phyloP scores from a whole-genome alignment of 257 asterid genomes.

The Nicotiana tabacum region DNA sequence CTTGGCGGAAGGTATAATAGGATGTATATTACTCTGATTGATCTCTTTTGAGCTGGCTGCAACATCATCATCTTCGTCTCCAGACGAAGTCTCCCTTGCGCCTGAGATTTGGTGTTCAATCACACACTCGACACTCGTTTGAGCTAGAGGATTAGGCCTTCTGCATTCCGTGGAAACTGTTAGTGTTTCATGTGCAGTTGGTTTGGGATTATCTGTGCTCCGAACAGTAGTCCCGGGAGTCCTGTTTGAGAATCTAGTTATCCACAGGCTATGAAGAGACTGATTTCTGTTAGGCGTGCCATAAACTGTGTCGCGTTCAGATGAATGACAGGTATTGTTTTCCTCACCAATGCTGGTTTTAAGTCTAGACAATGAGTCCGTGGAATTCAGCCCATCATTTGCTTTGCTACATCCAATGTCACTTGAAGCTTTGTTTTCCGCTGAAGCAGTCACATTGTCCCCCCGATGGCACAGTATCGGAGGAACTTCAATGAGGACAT shows the following conservation, averaged over 20 bases:
- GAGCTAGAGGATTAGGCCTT: constrained; percentile 16
- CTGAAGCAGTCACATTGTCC: constrained; percentile 15
- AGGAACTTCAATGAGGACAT: constrained; percentile 10
- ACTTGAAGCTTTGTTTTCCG: constrained; percentile 21
- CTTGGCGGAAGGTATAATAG: constrained; percentile 16
- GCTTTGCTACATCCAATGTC: constrained; percentile 1
- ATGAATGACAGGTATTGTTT: constrained; percentile 14
- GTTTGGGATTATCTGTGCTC: constrained; percentile 22
- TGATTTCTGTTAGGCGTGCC: constrained; percentile 29
- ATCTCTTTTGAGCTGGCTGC: background rate
- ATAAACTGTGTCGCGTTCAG: background rate
- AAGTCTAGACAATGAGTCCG: constrained; percentile 19
- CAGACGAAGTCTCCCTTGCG: constrained; percentile 5
- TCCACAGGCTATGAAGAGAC: constrained; percentile 53
- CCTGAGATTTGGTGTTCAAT: constrained; percentile 18
- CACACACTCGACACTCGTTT: constrained; percentile 14
- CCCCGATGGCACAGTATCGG: constrained; percentile 8
- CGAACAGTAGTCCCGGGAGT: constrained; percentile 5
- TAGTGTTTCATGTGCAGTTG: constrained; percentile 13
- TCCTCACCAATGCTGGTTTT: constrained; percentile 12
- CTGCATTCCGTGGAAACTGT: constrained; percentile 8
- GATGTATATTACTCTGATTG: constrained; percentile 13
- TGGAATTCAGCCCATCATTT: constrained; percentile 12
- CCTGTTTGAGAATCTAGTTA: constrained; percentile 47
- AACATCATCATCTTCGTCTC: constrained; percentile 16